A percentile compares a stretch with the other conserved stretches of the same genome.
phyloP scores from a whole-genome alignment of 2,329 filamentous ascomycete species.

The Dactylellina sp. region DNA sequence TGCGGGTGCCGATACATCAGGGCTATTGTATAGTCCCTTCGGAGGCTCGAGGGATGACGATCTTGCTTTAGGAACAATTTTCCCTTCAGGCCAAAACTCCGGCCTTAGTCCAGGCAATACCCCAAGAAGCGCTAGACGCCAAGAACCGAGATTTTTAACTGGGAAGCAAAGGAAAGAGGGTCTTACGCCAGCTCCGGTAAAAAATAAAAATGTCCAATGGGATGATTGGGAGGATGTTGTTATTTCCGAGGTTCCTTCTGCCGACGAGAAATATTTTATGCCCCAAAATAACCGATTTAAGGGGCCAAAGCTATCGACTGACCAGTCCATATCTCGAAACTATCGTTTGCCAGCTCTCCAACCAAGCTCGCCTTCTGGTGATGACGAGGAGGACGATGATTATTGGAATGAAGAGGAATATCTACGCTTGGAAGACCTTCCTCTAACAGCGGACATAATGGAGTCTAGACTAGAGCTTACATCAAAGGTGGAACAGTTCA shows the following conservation, averaged over 20 bases:
- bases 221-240: conserved; percentile 7
- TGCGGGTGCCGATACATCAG: conserved; percentile 8
- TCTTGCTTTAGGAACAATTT: neutral
- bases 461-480: conserved; percentile 7
- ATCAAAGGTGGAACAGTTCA: conserved; percentile 16
- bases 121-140: conserved; percentile 21
- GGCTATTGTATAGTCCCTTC: conserved; percentile 17
- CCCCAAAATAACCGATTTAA: neutral
- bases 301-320: conserved; percentile 18
- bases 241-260: neutral
- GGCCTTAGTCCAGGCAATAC: conserved; percentile 22
- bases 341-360: neutral
- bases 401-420: conserved; percentile 19
- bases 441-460: neutral
- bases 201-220: conserved; percentile 15
- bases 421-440: conserved; percentile 12
- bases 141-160: conserved; percentile 12
- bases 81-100: conserved; percentile 4
- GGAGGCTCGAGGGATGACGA: conserved; percentile 19
- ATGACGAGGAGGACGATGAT: neutral
- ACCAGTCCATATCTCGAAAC: neutral
- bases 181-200: neutral
- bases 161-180: conserved; percentile 7
- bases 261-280: conserved; percentile 6
- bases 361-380: neutral